phyloP scores from a whole-genome alignment of 2,329 filamentous ascomycete species.

The Paracamarosporium sp. region DNA sequence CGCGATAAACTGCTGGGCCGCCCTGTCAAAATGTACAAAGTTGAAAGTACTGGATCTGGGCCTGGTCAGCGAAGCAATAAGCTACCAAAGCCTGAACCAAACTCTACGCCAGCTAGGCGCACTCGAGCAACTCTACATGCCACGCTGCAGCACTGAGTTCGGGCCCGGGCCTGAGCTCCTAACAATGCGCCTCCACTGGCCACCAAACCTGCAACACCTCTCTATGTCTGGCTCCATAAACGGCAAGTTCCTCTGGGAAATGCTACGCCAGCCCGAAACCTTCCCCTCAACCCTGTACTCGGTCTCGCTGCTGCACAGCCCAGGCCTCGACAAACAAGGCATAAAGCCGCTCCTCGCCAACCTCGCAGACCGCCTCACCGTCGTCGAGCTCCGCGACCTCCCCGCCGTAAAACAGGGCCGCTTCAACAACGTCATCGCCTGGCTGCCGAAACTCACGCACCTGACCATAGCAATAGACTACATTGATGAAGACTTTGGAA shows the following conservation, averaged over 20 bases:
- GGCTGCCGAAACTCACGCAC: constrained; percentile 47
- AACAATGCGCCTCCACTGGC: constrained; percentile 48
- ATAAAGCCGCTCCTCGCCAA: constrained; percentile 48
- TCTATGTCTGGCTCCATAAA: constrained; percentile 53
- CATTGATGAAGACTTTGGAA: constrained; percentile 50
- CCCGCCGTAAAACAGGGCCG: constrained; percentile 47
- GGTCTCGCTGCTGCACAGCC: constrained; percentile 51
- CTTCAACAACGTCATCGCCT: constrained; percentile 49
- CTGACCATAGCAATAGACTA: constrained; percentile 57
- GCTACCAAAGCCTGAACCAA: constrained; percentile 57
- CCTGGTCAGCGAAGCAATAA: constrained; percentile 59
- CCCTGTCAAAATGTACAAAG: constrained; percentile 61
- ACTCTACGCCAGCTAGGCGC: constrained; percentile 55
- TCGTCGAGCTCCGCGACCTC: constrained; percentile 49
- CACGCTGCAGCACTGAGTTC: constrained; percentile 46
- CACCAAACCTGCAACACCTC: constrained; percentile 50
- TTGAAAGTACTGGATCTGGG: constrained; percentile 60
- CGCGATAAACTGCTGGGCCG: constrained; percentile 62
- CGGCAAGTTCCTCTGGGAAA: constrained; percentile 49
- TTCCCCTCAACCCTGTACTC: constrained; percentile 37
- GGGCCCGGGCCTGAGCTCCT: constrained; percentile 21
- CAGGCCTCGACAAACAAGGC: constrained; percentile 43
- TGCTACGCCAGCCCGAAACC: constrained; percentile 38
- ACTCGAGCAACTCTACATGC: constrained; percentile 56
- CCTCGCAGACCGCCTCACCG: constrained; percentile 38